A percentile compares a stretch with the other conserved stretches of the same genome.
phyloP scores from a whole-genome alignment of 305 asterid species.

The Striga hermonthica region DNA sequence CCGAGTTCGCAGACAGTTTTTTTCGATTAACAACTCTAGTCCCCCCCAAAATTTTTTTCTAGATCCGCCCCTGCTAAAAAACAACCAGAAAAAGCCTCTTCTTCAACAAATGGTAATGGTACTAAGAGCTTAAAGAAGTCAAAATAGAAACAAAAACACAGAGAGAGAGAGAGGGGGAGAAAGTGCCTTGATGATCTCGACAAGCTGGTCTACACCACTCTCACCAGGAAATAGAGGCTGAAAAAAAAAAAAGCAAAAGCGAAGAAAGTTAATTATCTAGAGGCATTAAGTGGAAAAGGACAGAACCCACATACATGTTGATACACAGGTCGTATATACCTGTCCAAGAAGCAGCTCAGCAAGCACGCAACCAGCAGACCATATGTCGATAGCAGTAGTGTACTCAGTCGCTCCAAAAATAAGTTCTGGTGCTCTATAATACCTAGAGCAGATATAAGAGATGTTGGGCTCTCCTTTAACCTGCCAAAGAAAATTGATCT shows the following conservation, averaged over 20 bases:
- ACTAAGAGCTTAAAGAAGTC: background rate
- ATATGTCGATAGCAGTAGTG: slow-evolving; percentile 79
- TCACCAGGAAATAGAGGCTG: slow-evolving; percentile 76
- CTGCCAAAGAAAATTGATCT: slow-evolving; percentile 41
- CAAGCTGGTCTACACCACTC: slow-evolving; percentile 75
- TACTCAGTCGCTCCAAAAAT: slow-evolving; percentile 98
- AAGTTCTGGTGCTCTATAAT: slow-evolving; percentile 96
- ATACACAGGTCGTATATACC: slow-evolving; percentile 39
- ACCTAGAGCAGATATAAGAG: slow-evolving; percentile 96
- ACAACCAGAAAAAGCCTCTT: background rate
- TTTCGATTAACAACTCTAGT: too few species aligned
- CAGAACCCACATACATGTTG: background rate
- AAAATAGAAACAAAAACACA: background rate
- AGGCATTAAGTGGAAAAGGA: slow-evolving; percentile 4
- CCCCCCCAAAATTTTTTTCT: too few species aligned
- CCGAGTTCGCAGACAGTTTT: too few species aligned
- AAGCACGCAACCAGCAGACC: slow-evolving; percentile 99
- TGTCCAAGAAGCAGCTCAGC: slow-evolving; percentile 95
- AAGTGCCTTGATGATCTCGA: slow-evolving; percentile 86
- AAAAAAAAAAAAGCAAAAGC: slow-evolving; percentile 33
- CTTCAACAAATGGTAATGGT: slow-evolving; percentile 5
- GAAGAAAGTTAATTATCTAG: slow-evolving; percentile 24
- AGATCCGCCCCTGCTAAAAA: too few species aligned
- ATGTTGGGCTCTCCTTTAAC: slow-evolving; percentile 97
- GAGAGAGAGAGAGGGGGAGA: slow-evolving; percentile 28